Percentiles rank a stretch among this genome's conserved stretches.
Evolutionary conservation across 768 basidiomycete genomes (phyloP).

Genomic region (Basidioascus undulatus): DNA sequence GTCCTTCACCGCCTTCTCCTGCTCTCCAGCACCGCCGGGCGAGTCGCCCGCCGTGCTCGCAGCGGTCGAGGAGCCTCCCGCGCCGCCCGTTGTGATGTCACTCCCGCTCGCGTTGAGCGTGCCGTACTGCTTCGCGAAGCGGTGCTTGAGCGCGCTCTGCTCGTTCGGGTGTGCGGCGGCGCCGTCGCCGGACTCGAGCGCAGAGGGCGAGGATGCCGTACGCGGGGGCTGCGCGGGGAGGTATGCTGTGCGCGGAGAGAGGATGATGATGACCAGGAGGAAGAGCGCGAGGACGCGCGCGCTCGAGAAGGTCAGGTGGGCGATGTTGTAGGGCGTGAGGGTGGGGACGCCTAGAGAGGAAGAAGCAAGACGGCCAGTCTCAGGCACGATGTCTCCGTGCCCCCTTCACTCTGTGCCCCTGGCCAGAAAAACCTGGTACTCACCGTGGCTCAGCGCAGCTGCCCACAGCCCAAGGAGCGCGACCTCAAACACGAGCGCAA

Average conservation of each 20-base stretch:
- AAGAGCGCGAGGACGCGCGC: slow-evolving; percentile 8
- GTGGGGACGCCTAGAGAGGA: slow-evolving; percentile 27
- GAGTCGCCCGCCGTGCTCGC: slow-evolving; percentile 16
- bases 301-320: slow-evolving; percentile 10
- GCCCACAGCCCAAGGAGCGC: too few species aligned
- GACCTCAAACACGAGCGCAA: too few species aligned
- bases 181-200: not conserved
- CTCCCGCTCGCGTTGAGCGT: not conserved
- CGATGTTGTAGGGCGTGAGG: slow-evolving; percentile 25
- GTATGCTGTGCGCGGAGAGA: slow-evolving; percentile 4
- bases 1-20: slow-evolving; percentile 14
- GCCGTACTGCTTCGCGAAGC: not conserved
- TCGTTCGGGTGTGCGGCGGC: not conserved
- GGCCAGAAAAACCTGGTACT: too few species aligned
- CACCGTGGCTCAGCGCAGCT: too few species aligned
- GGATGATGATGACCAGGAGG: slow-evolving; percentile 7
- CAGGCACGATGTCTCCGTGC: too few species aligned
- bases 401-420: too few species aligned
- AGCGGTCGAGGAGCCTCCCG: slow-evolving; percentile 9
- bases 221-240: not conserved
- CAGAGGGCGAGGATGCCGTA: slow-evolving; percentile 7
- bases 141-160: not conserved
- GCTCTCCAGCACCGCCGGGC: slow-evolving; percentile 28
- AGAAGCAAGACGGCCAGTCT: too few species aligned
- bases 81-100: not conserved